These are phyloP conservation scores for Fusarium concolor DNA, from an alignment of 2,329 filamentous ascomycete species.

Conservation along the genomic window DNA sequence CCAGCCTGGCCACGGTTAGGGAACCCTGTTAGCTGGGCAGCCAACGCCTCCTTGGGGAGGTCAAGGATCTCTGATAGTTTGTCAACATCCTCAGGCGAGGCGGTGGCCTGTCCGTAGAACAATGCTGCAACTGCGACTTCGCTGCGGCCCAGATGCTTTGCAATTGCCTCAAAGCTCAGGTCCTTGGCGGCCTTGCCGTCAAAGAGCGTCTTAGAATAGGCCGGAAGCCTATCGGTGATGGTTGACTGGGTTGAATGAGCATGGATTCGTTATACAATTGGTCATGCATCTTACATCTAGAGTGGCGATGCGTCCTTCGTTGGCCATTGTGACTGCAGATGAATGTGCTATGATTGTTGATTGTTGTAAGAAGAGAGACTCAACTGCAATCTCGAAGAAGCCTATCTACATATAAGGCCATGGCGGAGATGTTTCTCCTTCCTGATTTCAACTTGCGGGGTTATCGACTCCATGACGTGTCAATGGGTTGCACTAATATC, in stretches of 20 bases:
- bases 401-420: constrained; percentile 18
- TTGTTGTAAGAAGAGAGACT: constrained; percentile 12
- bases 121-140: constrained; percentile 88
- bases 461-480: constrained; percentile 40
- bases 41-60: constrained; percentile 67
- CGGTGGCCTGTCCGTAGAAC: constrained; percentile 89
- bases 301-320: constrained; percentile 46
- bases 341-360: constrained; percentile 3
- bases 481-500: constrained; percentile 22
- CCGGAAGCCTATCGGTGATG: constrained; percentile 75
- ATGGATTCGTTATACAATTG: background rate
- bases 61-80: constrained; percentile 75
- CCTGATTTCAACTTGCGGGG: constrained; percentile 41
- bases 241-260: constrained; percentile 63
- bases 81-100: constrained; percentile 73
- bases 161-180: constrained; percentile 84
- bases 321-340: constrained; percentile 34
- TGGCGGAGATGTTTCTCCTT: constrained; percentile 33
- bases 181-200: constrained; percentile 80
- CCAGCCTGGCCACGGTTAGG: constrained; percentile 80
- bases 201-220: constrained; percentile 74
- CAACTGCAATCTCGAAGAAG: background rate
- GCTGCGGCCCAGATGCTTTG: constrained; percentile 76
- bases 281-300: constrained; percentile 52
- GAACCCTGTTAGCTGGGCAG: constrained; percentile 74